A percentile compares a stretch with the other conserved stretches of the same genome.
phyloP scores from a whole-genome alignment of 192 early-diverging fungal genomes.

The Phlyctochytrium bullatum region DNA sequence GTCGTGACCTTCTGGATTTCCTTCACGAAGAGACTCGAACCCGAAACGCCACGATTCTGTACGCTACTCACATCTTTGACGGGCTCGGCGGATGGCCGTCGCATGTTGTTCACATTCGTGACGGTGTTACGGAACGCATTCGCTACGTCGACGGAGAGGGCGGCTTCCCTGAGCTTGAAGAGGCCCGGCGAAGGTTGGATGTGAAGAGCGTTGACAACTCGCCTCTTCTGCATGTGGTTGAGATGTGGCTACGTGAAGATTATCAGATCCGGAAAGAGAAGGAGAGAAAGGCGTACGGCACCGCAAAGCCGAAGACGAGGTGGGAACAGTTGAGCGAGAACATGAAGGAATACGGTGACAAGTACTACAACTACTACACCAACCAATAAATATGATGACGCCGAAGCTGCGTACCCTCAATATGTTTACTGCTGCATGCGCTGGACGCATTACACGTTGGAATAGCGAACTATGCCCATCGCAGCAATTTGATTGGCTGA shows the following conservation, averaged over 20 bases:
- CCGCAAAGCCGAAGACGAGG: conserved; percentile 30
- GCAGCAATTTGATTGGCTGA: no score
- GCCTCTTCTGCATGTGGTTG: conserved; percentile 53
- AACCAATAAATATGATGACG: no score
- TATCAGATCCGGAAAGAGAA: conserved; percentile 28
- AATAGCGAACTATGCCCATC: no score
- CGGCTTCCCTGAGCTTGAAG: conserved; percentile 57
- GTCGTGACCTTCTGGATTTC: conserved; percentile 63
- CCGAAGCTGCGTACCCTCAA: no score
- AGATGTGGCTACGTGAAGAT: conserved; percentile 68
- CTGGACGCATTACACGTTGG: no score
- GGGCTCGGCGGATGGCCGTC: conserved; percentile 71
- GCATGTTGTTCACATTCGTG: conserved; percentile 66
- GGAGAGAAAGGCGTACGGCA: conserved; percentile 6
- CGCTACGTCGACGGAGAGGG: conserved; percentile 33
- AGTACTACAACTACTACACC: conserved; percentile 60
- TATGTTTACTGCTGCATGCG: no score
- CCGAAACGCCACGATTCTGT: conserved; percentile 65
- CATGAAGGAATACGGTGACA: conserved; percentile 52
- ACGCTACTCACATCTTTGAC: conserved; percentile 85
- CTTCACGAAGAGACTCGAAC: conserved; percentile 62
- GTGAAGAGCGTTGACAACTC: conserved; percentile 45
- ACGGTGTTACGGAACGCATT: conserved; percentile 50
- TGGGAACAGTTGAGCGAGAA: conserved; percentile 57
- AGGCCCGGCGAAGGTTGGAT: conserved; percentile 12